Evolutionary conservation across 2,329 filamentous ascomycete species (phyloP).

Genomic region (Massarina eburnea): DNA sequence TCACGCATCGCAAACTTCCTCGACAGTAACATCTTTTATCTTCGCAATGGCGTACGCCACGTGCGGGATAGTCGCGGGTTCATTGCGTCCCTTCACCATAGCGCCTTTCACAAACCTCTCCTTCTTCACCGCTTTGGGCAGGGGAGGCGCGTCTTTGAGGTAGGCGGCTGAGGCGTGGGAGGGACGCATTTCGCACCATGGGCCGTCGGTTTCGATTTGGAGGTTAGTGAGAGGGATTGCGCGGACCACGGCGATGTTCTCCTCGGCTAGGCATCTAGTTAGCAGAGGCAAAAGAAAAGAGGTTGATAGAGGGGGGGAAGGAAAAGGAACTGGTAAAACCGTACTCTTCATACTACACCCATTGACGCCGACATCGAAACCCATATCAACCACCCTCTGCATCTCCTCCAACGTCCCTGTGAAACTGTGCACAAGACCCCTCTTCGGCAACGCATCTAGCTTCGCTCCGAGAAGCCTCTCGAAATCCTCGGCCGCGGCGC

Average conservation of each 20-base stretch:
- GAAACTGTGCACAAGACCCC: conserved; percentile 91
- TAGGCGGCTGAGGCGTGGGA: conserved; percentile 83
- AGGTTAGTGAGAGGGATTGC: conserved; percentile 76
- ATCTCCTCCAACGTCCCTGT: conserved; percentile 88
- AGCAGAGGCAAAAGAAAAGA: background rate
- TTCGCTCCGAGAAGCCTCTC: conserved; percentile 66
- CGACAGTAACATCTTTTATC: conserved; percentile 76
- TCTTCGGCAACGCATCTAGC: conserved; percentile 68
- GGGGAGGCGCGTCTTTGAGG: conserved; percentile 66
- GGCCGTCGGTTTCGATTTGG: conserved; percentile 96
- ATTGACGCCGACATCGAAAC: conserved; percentile 91
- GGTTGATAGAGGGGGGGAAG: background rate
- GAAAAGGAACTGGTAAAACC: background rate
- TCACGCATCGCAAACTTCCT: conserved; percentile 80
- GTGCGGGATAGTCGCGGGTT: conserved; percentile 81
- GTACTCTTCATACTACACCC: conserved; percentile 89
- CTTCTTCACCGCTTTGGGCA: conserved; percentile 88
- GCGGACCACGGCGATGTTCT: conserved; percentile 84
- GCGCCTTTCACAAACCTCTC: conserved; percentile 86
- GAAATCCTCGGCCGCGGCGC: conserved; percentile 85
- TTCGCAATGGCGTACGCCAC: conserved; percentile 87
- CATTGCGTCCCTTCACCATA: conserved; percentile 95
- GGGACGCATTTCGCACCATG: conserved; percentile 93
- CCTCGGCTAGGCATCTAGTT: conserved; percentile 29
- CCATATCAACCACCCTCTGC: conserved; percentile 74